These are phyloP conservation scores for Myxozyma melibiosi DNA, from an alignment of 805 yeast species.

Conservation along the genomic window DNA sequence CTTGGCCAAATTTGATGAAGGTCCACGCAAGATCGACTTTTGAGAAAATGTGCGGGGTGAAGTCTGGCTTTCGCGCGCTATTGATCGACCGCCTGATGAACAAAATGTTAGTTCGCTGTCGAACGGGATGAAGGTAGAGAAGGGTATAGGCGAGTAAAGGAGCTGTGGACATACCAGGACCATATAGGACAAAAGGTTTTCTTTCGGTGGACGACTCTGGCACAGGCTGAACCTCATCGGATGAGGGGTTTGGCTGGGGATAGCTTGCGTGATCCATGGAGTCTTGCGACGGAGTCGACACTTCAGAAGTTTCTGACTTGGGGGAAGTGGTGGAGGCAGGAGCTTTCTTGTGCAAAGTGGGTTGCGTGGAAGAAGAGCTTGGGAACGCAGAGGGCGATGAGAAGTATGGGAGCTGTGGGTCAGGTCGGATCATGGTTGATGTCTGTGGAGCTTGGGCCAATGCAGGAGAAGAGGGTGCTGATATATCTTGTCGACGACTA, in stretches of 20 bases:
- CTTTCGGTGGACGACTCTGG: not conserved
- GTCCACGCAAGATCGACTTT: slow-evolving; percentile 10
- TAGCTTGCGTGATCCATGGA: too few species aligned
- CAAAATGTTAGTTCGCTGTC: not conserved
- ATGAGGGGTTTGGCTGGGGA: too few species aligned
- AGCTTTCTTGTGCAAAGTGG: not conserved
- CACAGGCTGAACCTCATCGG: not conserved
- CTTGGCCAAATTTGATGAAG: slow-evolving; percentile 2
- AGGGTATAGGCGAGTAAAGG: not conserved
- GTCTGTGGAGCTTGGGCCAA: not conserved
- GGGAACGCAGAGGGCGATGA: not conserved
- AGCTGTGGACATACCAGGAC: slow-evolving; percentile 21
- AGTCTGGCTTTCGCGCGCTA: not conserved
- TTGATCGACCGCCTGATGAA: not conserved
- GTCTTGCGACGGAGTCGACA: too few species aligned
- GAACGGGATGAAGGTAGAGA: not conserved
- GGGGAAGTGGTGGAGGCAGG: too few species aligned
- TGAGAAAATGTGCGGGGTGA: not conserved
- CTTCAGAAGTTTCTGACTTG: too few species aligned
- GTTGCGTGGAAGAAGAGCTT: not conserved
- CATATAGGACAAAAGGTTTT: slow-evolving; percentile 14
- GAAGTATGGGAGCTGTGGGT: not conserved
- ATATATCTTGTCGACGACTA: too few species aligned
- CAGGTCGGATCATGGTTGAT: not conserved
- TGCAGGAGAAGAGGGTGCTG: not conserved